Conservation (phyloP, 2,329 filamentous ascomycete species). For the Aspergillus aculeatinus region DNA sequence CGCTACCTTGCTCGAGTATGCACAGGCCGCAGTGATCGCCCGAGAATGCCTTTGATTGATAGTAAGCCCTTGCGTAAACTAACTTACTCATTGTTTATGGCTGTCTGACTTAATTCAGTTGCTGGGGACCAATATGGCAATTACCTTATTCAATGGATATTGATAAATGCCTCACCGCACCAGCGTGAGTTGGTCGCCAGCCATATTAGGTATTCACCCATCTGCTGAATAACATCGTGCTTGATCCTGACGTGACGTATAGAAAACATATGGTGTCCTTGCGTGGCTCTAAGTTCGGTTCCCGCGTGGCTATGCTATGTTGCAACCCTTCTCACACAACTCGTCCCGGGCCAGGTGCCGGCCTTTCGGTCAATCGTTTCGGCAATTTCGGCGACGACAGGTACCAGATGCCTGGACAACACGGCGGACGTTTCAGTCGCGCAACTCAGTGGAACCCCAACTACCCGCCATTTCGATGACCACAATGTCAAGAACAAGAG, state of each 20-base stretch:
- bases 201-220: slow-evolving; percentile 68
- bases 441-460: slow-evolving; percentile 38
- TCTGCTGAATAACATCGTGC: not conserved
- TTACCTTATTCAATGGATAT: slow-evolving; percentile 95
- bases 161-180: slow-evolving; percentile 81
- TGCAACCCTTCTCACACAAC: slow-evolving; percentile 89
- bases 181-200: slow-evolving; percentile 90
- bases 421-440: slow-evolving; percentile 35
- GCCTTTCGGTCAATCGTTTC: slow-evolving; percentile 61
- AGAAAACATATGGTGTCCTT: slow-evolving; percentile 98
- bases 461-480: slow-evolving; percentile 40
- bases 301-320: slow-evolving; percentile 97
- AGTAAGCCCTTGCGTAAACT: slow-evolving; percentile 51
- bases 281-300: slow-evolving; percentile 96
- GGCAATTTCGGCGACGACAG: slow-evolving; percentile 52
- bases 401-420: slow-evolving; percentile 40
- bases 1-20: slow-evolving; percentile 93
- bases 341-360: slow-evolving; percentile 79
- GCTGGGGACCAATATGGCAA: slow-evolving; percentile 98
- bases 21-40: slow-evolving; percentile 83
- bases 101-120: slow-evolving; percentile 48
- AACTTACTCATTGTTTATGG: not conserved
- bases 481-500: not conserved
- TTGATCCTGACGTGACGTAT: not conserved
- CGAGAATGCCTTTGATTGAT: slow-evolving; percentile 94